phyloP scores from a whole-genome alignment of 306 rosid genomes.

The apple (Malus domestica) region ASM211411v1 NC_041801.1:2282501-2283000 shows the following conservation, averaged over 20 bases:
- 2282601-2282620: conserved; percentile 43
- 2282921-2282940: conserved; percentile 44
- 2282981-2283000: conserved; percentile 41
- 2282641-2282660: conserved; percentile 48
- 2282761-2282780: conserved; percentile 43
- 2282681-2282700: conserved; percentile 39
- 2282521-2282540: not conserved
- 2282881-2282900: conserved; percentile 46
- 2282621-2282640: conserved; percentile 40
- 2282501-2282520: not conserved
- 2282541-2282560: conserved; percentile 6
- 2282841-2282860: conserved; percentile 37
- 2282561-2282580: conserved; percentile 58
- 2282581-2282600: conserved; percentile 52
- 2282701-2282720: conserved; percentile 30
- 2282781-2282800: conserved; percentile 38
- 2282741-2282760: conserved; percentile 49
- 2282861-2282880: conserved; percentile 20
- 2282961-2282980: conserved; percentile 40
- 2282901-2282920: conserved; percentile 37
- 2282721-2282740: conserved; percentile 58
- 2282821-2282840: conserved; percentile 47
- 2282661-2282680: conserved; percentile 37
- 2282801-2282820: conserved; percentile 40
- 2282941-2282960: conserved; percentile 40